Evolutionary conservation across 1,139 yeast genomes (phyloP), one percentile per base, ranked within the genome.

Genomic region (Kodamaea fungicola): DNA sequence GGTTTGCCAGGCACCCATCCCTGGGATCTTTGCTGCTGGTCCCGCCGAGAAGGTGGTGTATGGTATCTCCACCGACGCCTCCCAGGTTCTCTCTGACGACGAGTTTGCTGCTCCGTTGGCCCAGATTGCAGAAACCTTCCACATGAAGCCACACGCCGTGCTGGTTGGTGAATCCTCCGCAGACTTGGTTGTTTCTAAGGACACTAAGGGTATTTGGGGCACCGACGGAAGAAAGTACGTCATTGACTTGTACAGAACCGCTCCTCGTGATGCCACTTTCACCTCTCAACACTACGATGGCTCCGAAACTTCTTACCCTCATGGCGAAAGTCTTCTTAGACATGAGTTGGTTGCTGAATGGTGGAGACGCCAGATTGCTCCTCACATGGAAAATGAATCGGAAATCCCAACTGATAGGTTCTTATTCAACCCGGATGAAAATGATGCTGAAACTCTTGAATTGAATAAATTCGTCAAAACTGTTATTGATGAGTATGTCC

Each of bases 1-100:
- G 30, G 75, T 90, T 31, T 89, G 95, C 57, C 98, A 92, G 67
- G 87, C 96, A 10, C 96, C 97, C 19, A 95, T 92, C 34, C 98
- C 98, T n/a, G 98, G 98, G 43, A 78, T 90, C 43, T 84, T 90
- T 63, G 72, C 76, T 40, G 54, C 62, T 12, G 49, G 49, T 7
- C 61, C 55, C 10, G 44, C 37, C 3, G 57, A 51, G 13, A 77
- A 76, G 52, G 83, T 87, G 38, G 72, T 73, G 19, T 88, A 90
- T 54, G 98, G 98, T 35, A 74, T 71, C 32, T 66, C 80, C 31
- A 88, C 86, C 45, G 88, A 80, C 45, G 74, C 70, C 27, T 66
- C 72, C 22, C 52, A 67, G 35, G 71, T 76, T 32, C 59, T 73
- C 16, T 71, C 70, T 45, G 70, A 73, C 37, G 69, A 67, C 22